Evolutionary conservation across 306 rosid species (phyloP), one percentile per base, ranked within the genome.

Genomic region (Citrullus mucosospermus): DNA sequence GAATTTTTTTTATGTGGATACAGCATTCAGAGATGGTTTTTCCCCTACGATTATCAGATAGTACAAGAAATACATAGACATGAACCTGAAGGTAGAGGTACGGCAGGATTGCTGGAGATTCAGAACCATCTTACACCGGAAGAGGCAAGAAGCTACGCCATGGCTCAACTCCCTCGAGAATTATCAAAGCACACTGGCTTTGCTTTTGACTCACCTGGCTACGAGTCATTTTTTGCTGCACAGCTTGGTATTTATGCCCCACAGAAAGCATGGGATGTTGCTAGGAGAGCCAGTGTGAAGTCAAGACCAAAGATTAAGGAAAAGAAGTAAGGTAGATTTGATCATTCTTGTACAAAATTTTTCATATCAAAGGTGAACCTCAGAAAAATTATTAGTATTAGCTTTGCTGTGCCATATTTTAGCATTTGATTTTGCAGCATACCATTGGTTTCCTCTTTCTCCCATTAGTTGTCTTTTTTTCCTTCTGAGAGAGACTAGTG

Each of bases 211-310:
- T 94, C 96, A 59, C 97, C 97, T 12, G 93, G 98, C 79, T 95
- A 92, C 1, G 97, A 95, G 83, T 95, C 98, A 3, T 95, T 92
- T 80, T 95, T 95, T 5, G 97, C 97, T 11, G 78, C 96, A 66
- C 98, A 92, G 88, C 86, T 82, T 3, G 97, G 98, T 59, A 78
- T 90, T 15, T 81, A 84, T 80, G 88, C 91, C 41, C 97, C 98
- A 41, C 98, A 92, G 62, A 95, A 89, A 78, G 92, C 97, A 41
- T 95, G 98, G 98, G 98, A 95, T 78, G 98, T 95, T 82, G 98
- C 98, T 44, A 89, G 92, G 78, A 85, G 98, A 84, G 97, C 98
- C 84, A 92, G 98, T 87, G 84, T 88, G 87, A 89, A 53, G 84
- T 70, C 91, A 7, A 80, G 78, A 28, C 85, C 86, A 6, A 94